Evolutionary conservation across 768 basidiomycete genomes (phyloP).

Genomic region (Leccinum aurantiacum): DNA sequence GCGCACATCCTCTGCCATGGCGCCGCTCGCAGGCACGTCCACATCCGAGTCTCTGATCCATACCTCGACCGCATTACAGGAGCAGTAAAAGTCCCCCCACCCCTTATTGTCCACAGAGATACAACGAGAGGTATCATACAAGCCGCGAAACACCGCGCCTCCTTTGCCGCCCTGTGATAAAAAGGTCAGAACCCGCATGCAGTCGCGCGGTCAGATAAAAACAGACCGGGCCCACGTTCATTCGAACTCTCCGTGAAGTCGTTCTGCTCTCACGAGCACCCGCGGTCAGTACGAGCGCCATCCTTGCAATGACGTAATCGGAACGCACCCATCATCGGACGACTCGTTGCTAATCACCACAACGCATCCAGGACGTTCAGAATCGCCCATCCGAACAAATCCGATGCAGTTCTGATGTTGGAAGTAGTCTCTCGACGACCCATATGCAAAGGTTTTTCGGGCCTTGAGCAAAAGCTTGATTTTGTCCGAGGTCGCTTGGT

Average conservation of each 20-base stretch:
- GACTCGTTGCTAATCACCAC: slow-evolving; percentile 66
- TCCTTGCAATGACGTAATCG: neutral
- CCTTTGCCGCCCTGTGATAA: slow-evolving; percentile 31
- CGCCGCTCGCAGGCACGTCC: neutral
- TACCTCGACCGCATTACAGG: slow-evolving; percentile 53
- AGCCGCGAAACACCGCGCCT: slow-evolving; percentile 44
- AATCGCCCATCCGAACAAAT: slow-evolving; percentile 68
- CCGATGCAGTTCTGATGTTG: slow-evolving; percentile 65
- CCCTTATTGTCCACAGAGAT: slow-evolving; percentile 53
- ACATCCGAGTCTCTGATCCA: slow-evolving; percentile 42
- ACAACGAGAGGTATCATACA: slow-evolving; percentile 44
- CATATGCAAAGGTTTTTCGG: slow-evolving; percentile 69
- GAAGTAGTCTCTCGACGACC: slow-evolving; percentile 60
- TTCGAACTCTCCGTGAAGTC: slow-evolving; percentile 43
- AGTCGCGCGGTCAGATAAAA: slow-evolving; percentile 3
- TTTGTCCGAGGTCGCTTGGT: slow-evolving; percentile 48
- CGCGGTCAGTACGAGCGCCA: neutral
- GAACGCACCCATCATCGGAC: slow-evolving; percentile 16
- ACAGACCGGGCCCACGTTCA: slow-evolving; percentile 67
- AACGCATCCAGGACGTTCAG: slow-evolving; percentile 56
- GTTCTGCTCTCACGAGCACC: neutral
- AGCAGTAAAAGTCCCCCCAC: slow-evolving; percentile 67
- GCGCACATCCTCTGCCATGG: neutral
- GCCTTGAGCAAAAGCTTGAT: slow-evolving; percentile 56
- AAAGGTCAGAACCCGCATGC: slow-evolving; percentile 3